A percentile compares a stretch with the other conserved stretches of the same genome.
Conservation (phyloP, 2,329 filamentous ascomycete species). For the Aureobasidium leucospermi region DNA sequence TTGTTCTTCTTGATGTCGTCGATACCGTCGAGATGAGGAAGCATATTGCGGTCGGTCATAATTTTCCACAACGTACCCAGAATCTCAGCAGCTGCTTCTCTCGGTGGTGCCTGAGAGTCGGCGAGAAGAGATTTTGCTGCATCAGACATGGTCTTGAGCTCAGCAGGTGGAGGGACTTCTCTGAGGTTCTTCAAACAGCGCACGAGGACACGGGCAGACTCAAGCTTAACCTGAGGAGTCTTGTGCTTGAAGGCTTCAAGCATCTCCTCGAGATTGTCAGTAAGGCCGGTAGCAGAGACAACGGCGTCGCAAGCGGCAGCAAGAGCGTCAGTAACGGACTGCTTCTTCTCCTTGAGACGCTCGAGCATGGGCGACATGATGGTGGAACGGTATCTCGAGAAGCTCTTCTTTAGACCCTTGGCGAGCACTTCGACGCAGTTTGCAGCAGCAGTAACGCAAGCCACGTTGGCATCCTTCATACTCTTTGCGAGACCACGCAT, state of each 20-base stretch:
- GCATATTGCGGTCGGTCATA: conserved; percentile 93
- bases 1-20: conserved; percentile 95
- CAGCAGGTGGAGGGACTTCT: conserved; percentile 74
- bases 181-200: conserved; percentile 76
- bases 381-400: conserved; percentile 69
- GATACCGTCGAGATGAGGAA: conserved; percentile 78
- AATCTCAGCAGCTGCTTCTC: conserved; percentile 84
- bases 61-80: conserved; percentile 98
- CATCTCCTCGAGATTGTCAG: conserved; percentile 88
- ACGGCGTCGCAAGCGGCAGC: conserved; percentile 73
- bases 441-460: conserved; percentile 85
- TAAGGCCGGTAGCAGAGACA: conserved; percentile 59
- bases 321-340: conserved; percentile 77
- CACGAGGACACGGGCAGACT: conserved; percentile 88
- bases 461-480: conserved; percentile 98
- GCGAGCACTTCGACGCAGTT: conserved; percentile 87
- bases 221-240: conserved; percentile 95
- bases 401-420: conserved; percentile 71
- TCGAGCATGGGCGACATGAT: conserved; percentile 91
- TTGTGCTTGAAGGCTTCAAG: conserved; percentile 81
- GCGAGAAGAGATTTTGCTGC: conserved; percentile 80
- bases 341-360: conserved; percentile 95
- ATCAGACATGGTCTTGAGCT: conserved; percentile 81
- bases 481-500: conserved; percentile 79
- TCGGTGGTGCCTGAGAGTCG: conserved; percentile 77